phyloP scores from a whole-genome alignment of 2,329 filamentous ascomycete genomes.

The Exserohilum turcica region DNA sequence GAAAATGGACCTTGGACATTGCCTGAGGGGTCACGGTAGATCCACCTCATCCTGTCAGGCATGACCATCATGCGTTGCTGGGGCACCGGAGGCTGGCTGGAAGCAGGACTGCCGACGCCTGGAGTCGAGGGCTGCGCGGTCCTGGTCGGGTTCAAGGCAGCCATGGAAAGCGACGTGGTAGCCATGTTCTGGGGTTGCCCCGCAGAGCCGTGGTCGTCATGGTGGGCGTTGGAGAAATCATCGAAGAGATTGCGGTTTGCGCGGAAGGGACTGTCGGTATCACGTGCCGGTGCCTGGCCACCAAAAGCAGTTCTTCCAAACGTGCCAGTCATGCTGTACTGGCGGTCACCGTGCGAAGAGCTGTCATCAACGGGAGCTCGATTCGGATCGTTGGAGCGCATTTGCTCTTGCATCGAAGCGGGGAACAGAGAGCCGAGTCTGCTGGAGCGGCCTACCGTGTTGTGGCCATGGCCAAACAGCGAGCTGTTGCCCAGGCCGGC shows the following conservation, averaged over 20 bases:
- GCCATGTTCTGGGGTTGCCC: slow-evolving; percentile 29
- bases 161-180: slow-evolving; percentile 41
- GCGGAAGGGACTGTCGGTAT: slow-evolving; percentile 50
- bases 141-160: slow-evolving; percentile 40
- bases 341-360: slow-evolving; percentile 45
- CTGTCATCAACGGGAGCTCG: slow-evolving; percentile 63
- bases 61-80: slow-evolving; percentile 94
- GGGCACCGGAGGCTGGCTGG: slow-evolving; percentile 69
- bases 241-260: slow-evolving; percentile 47
- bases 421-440: slow-evolving; percentile 90
- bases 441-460: slow-evolving; percentile 74
- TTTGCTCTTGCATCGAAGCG: slow-evolving; percentile 85
- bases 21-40: slow-evolving; percentile 93
- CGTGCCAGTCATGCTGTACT: slow-evolving; percentile 62
- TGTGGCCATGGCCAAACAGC: slow-evolving; percentile 67
- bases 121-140: slow-evolving; percentile 43
- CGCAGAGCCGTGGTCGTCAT: slow-evolving; percentile 34
- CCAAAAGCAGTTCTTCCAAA: slow-evolving; percentile 68
- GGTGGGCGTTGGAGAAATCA: slow-evolving; percentile 41
- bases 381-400: slow-evolving; percentile 63
- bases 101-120: slow-evolving; percentile 56
- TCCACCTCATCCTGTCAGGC: slow-evolving; percentile 98
- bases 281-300: slow-evolving; percentile 41
- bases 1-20: slow-evolving; percentile 94
- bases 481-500: slow-evolving; percentile 66